Base-by-base conservation (phyloP, 495 filamentous ascomycete genomes). In the Penicillium argentinense region DNA sequence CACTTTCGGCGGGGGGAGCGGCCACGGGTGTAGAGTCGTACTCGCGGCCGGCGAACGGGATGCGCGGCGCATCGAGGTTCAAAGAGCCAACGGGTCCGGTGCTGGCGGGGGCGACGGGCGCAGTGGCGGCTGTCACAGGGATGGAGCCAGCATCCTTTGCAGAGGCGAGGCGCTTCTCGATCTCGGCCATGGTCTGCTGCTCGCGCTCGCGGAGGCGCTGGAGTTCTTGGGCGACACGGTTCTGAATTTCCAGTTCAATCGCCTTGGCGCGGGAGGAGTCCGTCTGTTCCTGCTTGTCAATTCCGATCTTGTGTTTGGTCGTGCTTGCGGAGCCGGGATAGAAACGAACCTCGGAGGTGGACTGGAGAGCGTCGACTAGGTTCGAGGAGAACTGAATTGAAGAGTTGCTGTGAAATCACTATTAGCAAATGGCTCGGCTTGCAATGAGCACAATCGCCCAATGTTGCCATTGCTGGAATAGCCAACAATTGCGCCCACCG, bases 301-400 rank as follows among this genome's bases (percentile, higher is more conserved):
- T 45, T 24, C 26, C 21, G 9, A 8, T 36, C n/a, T 1, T 11
- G 8, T 25, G 11, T 47, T 53, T 29, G 18, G 28, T 49, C 19
- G 21, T 39, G 52, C 34, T 34, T 24, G 32, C 37, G 19, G 37
- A 45, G 32, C 7, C 37, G 23, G 28, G 24, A 41, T 28, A 39
- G 43, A 17, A 40, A 56, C 74, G 59, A 74, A 96, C 93, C 83
- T 97, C 90, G 49, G 82, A 78, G 73, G 83, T 95, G 50, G 79
- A 78, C 57, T 96, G 86, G 47, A 98, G 78, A 46, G 83, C 80
- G 33, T 93, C 81, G 45, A 95, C 77, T 60, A 98, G 76, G 65
- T 86, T 82, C 53, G 85, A 82, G 43, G 91, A 96, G 71, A 97
- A 90, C 54, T 87, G 84, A 58, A 96, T 78, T 44, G 92, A 88